A percentile compares a stretch with the other conserved stretches of the same genome.
Conservation (phyloP, 2,329 filamentous ascomycete species). For the Phialophora tarda region DNA sequence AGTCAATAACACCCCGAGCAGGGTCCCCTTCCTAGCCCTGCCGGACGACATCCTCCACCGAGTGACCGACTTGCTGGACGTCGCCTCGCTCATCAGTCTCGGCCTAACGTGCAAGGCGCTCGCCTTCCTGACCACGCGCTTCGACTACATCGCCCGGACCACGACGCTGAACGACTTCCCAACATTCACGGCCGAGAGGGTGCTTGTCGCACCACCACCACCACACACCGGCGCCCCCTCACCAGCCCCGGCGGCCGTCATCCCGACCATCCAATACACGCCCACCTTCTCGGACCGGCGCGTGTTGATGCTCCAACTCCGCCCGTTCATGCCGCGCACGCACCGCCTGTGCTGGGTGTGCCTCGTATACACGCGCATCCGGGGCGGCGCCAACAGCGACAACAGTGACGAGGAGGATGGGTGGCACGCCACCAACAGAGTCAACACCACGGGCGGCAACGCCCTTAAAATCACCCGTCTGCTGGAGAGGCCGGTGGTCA, state of each 20-base stretch:
- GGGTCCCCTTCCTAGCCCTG: not conserved
- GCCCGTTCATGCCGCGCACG: conserved; percentile 62
- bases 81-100: not conserved
- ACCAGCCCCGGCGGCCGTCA: not conserved
- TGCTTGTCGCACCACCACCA: not conserved
- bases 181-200: not conserved
- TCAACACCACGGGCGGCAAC: not conserved
- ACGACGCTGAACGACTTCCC: not conserved
- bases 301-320: conserved; percentile 91
- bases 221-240: not conserved
- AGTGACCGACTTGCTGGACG: not conserved
- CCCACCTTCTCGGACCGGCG: conserved; percentile 70
- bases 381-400: not conserved
- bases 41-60: not conserved
- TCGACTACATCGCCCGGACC: not conserved
- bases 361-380: conserved; percentile 22
- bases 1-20: not conserved
- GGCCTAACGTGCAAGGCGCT: not conserved
- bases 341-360: conserved; percentile 27
- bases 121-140: not conserved
- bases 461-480: not conserved
- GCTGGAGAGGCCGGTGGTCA: not conserved
- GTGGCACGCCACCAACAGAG: conserved; percentile 7
- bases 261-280: not conserved
- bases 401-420: not conserved